Evolutionary conservation across 331 rosid species (phyloP).

Genomic region (Pyrus hybrid): DNA sequence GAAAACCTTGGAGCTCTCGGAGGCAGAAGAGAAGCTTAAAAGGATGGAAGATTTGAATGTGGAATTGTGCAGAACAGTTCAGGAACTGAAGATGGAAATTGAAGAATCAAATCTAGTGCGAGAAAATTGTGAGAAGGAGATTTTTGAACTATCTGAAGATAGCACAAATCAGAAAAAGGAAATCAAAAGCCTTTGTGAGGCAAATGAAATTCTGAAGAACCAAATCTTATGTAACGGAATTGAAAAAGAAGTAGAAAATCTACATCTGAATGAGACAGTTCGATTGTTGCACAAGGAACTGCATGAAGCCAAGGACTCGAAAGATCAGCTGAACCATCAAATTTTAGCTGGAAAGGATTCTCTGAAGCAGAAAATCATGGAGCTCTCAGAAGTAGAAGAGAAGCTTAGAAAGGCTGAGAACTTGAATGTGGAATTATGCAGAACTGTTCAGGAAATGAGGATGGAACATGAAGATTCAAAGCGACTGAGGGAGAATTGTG

Average conservation of each 20-base stretch:
- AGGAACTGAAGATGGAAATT: constrained; percentile 56
- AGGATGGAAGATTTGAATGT: constrained; percentile 31
- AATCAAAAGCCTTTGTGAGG: constrained; percentile 42
- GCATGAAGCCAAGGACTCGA: constrained; percentile 36
- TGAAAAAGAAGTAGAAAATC: constrained; percentile 26
- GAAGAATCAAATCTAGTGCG: constrained; percentile 32
- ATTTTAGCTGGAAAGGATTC: constrained; percentile 34
- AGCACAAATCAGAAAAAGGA: constrained; percentile 39
- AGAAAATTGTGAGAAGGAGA: constrained; percentile 34
- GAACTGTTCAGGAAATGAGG: constrained; percentile 47
- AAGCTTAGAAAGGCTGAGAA: constrained; percentile 35
- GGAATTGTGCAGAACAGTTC: constrained; percentile 34
- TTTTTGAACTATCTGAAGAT: constrained; percentile 50
- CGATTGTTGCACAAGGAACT: constrained; percentile 49
- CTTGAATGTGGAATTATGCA: constrained; percentile 40
- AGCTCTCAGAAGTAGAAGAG: constrained; percentile 49
- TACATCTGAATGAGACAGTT: constrained; percentile 32
- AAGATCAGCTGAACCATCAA: constrained; percentile 46
- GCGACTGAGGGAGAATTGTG: constrained; percentile 26
- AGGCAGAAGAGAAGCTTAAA: constrained; percentile 47
- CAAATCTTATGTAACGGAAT: constrained; percentile 35
- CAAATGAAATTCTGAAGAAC: constrained; percentile 34
- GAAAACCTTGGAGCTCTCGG: constrained; percentile 44
- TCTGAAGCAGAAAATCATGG: constrained; percentile 41
- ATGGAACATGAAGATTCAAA: constrained; percentile 48